A percentile compares a stretch with the other conserved stretches of the same genome.
Evolutionary conservation across 768 basidiomycete genomes (phyloP).

Genomic region (Podaxis pistillaris): DNA sequence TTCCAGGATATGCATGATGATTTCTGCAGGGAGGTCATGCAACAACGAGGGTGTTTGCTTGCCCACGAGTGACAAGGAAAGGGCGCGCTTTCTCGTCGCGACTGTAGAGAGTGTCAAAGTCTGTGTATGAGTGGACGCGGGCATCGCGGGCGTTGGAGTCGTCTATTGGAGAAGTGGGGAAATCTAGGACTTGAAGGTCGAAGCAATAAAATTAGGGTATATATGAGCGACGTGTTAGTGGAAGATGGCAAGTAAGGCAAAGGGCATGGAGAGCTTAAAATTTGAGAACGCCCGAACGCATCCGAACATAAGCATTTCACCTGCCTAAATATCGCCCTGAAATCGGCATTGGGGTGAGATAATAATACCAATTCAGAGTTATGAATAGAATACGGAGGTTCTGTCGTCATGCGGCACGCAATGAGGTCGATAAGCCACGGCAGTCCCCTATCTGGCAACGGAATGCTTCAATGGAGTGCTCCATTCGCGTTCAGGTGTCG

Average conservation of each 20-base stretch:
- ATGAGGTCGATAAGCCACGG: conserved; percentile 3
- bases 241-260: neutral
- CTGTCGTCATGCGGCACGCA: conserved; percentile 3
- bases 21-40: conserved; percentile 35
- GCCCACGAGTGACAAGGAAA: conserved; percentile 6
- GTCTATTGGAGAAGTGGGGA: neutral
- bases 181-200: neutral
- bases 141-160: neutral
- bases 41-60: conserved; percentile 21
- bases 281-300: neutral
- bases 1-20: conserved; percentile 36
- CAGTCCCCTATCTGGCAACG: neutral
- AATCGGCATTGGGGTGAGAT: neutral
- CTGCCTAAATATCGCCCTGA: conserved; percentile 5
- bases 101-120: neutral
- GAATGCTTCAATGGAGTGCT: neutral
- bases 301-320: conserved; percentile 4
- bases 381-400: conserved; percentile 12
- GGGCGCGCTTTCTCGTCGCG: neutral
- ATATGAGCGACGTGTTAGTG: neutral
- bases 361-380: conserved; percentile 7
- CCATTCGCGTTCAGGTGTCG: neutral
- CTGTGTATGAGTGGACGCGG: neutral
- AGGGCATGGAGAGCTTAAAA: conserved; percentile 1
- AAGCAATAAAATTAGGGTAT: neutral